Conservation (phyloP, 2,329 filamentous ascomycete species). For the Sclerotinia subarctica region DNA sequence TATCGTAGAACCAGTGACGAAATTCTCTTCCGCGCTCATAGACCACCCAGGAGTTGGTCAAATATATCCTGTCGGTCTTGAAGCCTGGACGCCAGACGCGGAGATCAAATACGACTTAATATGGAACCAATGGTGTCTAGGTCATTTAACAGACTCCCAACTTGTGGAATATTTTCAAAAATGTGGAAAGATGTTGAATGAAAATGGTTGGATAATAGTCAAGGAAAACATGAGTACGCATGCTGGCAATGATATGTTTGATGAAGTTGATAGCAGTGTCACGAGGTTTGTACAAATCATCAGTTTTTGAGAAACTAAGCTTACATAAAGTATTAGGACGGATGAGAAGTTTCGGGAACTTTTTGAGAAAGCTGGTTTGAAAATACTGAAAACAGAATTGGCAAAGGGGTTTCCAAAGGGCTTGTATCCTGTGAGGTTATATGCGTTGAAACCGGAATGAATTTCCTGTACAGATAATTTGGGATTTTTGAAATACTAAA, state of each 20-base stretch:
- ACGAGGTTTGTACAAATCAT: conserved; percentile 51
- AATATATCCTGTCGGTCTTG: conserved; percentile 70
- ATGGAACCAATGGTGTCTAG: conserved; percentile 89
- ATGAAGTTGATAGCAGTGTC: conserved; percentile 72
- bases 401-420: conserved; percentile 63
- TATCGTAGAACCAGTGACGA: conserved; percentile 78
- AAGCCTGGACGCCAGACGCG: conserved; percentile 59
- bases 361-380: conserved; percentile 67
- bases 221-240: conserved; percentile 61
- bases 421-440: conserved; percentile 73
- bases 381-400: conserved; percentile 65
- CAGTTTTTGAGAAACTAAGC: background rate
- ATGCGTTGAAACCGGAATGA: conserved; percentile 53
- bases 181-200: conserved; percentile 54
- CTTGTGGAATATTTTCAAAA: conserved; percentile 63
- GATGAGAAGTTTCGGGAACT: conserved; percentile 68
- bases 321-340: conserved; percentile 45
- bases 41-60: conserved; percentile 56
- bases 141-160: conserved; percentile 74
- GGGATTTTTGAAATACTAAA: background rate
- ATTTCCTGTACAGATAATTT: background rate
- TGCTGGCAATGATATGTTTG: conserved; percentile 64
- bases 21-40: conserved; percentile 67
- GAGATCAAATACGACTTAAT: conserved; percentile 68
- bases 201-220: conserved; percentile 61